Conservation (phyloP, 2,329 filamentous ascomycete genomes). For the Phaeosphaeriaceae sp. region DNA sequence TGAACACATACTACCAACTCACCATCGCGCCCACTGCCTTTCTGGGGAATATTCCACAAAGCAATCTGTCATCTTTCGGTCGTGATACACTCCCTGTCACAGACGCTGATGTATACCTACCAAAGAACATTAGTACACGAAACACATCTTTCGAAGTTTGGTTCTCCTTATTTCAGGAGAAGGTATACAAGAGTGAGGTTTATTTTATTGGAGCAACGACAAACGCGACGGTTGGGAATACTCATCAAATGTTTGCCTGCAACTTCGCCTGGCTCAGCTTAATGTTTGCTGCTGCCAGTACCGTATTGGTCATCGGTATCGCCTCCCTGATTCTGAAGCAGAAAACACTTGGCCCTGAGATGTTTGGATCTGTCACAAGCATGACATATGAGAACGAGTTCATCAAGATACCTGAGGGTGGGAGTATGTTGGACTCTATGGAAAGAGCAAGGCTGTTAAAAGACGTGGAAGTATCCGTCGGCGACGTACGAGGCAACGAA, state of each 20-base stretch:
- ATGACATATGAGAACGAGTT: slow-evolving; percentile 48
- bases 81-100: slow-evolving; percentile 29
- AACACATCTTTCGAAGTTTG: slow-evolving; percentile 23
- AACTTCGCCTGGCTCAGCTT: slow-evolving; percentile 39
- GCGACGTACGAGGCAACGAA: slow-evolving; percentile 35
- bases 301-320: slow-evolving; percentile 28
- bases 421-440: slow-evolving; percentile 40
- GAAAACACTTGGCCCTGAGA: slow-evolving; percentile 38
- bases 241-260: slow-evolving; percentile 31
- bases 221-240: slow-evolving; percentile 13
- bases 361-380: slow-evolving; percentile 46
- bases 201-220: slow-evolving; percentile 40
- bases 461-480: slow-evolving; percentile 39
- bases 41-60: slow-evolving; percentile 23
- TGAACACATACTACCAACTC: slow-evolving; percentile 46
- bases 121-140: slow-evolving; percentile 22
- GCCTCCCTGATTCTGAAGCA: slow-evolving; percentile 32
- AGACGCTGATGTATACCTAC: slow-evolving; percentile 33
- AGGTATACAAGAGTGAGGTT: not conserved
- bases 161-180: slow-evolving; percentile 13
- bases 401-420: slow-evolving; percentile 35
- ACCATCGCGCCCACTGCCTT: slow-evolving; percentile 30
- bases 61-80: slow-evolving; percentile 32
- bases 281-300: slow-evolving; percentile 22
- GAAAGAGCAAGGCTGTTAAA: slow-evolving; percentile 42